phyloP scores from a whole-genome alignment of 2,329 filamentous ascomycete species.

The Dactylellina haptotyla region DNA sequence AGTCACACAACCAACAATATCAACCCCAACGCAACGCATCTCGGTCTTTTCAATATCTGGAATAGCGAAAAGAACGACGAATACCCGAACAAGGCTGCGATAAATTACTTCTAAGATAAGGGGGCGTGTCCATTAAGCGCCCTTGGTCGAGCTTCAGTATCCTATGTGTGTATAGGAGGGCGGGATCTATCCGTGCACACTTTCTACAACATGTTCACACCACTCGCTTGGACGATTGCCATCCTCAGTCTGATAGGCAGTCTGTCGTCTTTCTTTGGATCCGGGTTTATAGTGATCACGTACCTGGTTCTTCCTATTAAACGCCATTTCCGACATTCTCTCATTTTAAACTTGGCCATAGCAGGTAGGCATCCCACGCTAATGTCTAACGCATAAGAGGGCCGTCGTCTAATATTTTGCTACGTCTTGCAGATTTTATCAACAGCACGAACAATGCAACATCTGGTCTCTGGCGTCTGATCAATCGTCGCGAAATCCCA shows the following conservation, averaged over 20 bases:
- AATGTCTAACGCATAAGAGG: background rate
- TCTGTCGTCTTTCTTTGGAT: conserved; percentile 42
- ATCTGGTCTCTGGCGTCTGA: conserved; percentile 61
- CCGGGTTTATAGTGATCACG: conserved; percentile 49
- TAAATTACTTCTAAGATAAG: too few species aligned
- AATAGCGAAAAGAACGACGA: too few species aligned
- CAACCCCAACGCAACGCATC: conserved; percentile 7
- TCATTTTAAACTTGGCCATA: conserved; percentile 53
- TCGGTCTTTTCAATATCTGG: background rate
- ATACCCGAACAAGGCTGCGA: too few species aligned
- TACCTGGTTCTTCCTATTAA: conserved; percentile 53
- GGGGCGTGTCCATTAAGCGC: too few species aligned
- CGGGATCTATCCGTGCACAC: too few species aligned
- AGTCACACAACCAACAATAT: background rate
- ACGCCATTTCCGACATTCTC: conserved; percentile 51
- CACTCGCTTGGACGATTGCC: conserved; percentile 34
- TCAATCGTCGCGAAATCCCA: conserved; percentile 58
- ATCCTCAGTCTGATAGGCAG: conserved; percentile 50
- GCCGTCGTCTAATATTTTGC: background rate
- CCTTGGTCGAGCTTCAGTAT: too few species aligned
- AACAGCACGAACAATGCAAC: conserved; percentile 64
- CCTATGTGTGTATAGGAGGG: too few species aligned
- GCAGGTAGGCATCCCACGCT: conserved; percentile 23
- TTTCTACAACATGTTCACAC: conserved; percentile 11
- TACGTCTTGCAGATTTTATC: conserved; percentile 60